Percentiles rank a stretch among this genome's conserved stretches.
Conservation (phyloP, 2,329 filamentous ascomycete species). For the Talaromyces sp. region DNA sequence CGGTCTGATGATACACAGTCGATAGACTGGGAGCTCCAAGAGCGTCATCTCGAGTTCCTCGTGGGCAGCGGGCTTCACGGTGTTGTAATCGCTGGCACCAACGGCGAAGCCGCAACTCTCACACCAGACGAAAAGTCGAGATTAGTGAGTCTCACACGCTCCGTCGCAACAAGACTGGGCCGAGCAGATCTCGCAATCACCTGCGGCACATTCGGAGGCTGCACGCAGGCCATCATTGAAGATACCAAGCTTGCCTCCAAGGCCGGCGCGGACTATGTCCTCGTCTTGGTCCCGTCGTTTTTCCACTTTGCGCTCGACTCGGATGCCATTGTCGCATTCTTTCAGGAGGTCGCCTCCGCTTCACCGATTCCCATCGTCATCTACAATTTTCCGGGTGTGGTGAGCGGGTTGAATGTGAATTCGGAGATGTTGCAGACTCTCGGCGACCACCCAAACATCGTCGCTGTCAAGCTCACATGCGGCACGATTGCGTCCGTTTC, state of each 20-base stretch:
- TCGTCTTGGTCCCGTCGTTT: slow-evolving; percentile 69
- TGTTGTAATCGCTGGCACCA: slow-evolving; percentile 42
- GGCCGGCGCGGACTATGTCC: slow-evolving; percentile 64
- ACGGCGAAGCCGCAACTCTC: slow-evolving; percentile 43
- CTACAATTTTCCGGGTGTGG: slow-evolving; percentile 46
- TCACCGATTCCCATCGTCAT: slow-evolving; percentile 46
- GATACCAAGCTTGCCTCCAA: slow-evolving; percentile 61
- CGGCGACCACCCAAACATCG: slow-evolving; percentile 31
- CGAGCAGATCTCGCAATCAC: slow-evolving; percentile 36
- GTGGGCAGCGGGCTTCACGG: slow-evolving; percentile 51
- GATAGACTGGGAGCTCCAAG: slow-evolving; percentile 54
- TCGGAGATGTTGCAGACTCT: slow-evolving; percentile 32
- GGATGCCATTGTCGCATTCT: slow-evolving; percentile 57
- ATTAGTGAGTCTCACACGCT: slow-evolving; percentile 35
- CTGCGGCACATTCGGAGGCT: slow-evolving; percentile 36
- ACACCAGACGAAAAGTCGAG: slow-evolving; percentile 35
- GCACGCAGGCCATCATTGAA: slow-evolving; percentile 44
- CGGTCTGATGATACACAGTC: slow-evolving; percentile 44
- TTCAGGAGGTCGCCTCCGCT: slow-evolving; percentile 55
- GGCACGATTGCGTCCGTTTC: slow-evolving; percentile 40
- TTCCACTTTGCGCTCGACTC: slow-evolving; percentile 64
- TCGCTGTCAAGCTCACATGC: slow-evolving; percentile 35
- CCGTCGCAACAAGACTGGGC: slow-evolving; percentile 30
- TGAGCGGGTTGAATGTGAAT: slow-evolving; percentile 41
- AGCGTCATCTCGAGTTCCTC: slow-evolving; percentile 52